Base-by-base conservation (phyloP, 768 basidiomycete genomes). In the Stropharia rugosoannulata region DNA sequence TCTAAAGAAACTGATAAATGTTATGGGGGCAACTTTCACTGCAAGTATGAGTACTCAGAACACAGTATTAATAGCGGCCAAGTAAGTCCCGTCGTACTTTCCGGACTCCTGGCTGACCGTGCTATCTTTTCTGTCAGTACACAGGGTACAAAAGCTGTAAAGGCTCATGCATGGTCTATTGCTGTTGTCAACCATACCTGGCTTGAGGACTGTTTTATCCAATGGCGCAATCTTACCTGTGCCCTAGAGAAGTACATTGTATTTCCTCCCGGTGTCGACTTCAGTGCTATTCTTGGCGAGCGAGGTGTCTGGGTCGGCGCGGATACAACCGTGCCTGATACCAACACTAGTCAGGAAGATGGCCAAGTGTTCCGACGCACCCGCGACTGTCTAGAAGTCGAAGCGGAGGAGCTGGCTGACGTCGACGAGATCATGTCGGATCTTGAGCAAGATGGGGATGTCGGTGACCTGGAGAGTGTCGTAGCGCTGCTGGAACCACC, bases 131-230 rank as follows among this genome's bases (percentile, higher is more conserved):
- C 29, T 32, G 29, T 10, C 54, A 81, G 80, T 48, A 66, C 72
- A 32, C 68, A 71, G 2, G 79, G 80, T 19, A 76, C 69, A 1
- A 97, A 97, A 71, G 85, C 89, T 0, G 71, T 73, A 6, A 90
- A 89, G 63, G 92, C 93, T 0, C 74, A 77, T 7, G 74, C 82
- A 0, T 96, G 95, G 95, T 83, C 82, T 0, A 89, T 95, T 58
- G 87, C 93, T 0, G 77, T 95, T 55, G 88, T 95, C 10, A 96
- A 94, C 62, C 95, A 98, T 62, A 79, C 80, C 0, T 97, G 93
- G 93, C 77, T 97, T 3, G 95, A 97, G 65, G 92, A 95, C 58
- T 95, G 92, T 66, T 90, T 95, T 64, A 71, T 84, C 18, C 78
- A 84, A 49, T 97, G 95, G 94, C 80, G 80, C 45, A 77, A 80